Evolutionary conservation across 2,329 filamentous ascomycete genomes (phyloP).

Genomic region (Ophiostoma pallidulum): DNA sequence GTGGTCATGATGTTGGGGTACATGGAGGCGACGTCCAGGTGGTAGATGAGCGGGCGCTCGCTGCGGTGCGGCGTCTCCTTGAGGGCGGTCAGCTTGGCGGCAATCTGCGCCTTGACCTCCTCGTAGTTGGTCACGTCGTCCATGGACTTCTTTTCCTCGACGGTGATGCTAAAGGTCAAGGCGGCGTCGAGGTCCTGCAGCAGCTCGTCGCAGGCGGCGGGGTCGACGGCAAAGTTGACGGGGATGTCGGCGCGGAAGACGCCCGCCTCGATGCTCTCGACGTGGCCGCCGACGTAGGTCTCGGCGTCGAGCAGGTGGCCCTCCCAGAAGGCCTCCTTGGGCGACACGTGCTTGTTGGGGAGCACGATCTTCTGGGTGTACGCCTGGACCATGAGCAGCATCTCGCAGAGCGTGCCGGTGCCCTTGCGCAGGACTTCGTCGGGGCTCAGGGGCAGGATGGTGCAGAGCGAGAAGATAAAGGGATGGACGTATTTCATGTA

Average conservation of each 20-base stretch:
- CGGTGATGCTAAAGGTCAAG: slow-evolving; percentile 73
- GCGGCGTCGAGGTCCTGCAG: slow-evolving; percentile 79
- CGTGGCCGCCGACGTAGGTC: slow-evolving; percentile 96
- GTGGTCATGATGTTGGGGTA: slow-evolving; percentile 99
- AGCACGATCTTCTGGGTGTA: slow-evolving; percentile 86
- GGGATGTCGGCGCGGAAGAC: slow-evolving; percentile 95
- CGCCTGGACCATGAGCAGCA: slow-evolving; percentile 98
- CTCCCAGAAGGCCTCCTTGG: slow-evolving; percentile 91
- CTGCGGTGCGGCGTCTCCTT: slow-evolving; percentile 75
- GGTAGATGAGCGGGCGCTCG: slow-evolving; percentile 88
- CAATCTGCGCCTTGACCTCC: slow-evolving; percentile 76
- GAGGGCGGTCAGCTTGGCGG: slow-evolving; percentile 57
- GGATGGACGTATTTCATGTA: slow-evolving; percentile 99
- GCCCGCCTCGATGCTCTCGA: slow-evolving; percentile 97
- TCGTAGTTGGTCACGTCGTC: slow-evolving; percentile 75
- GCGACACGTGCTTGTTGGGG: slow-evolving; percentile 90
- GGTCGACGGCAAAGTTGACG: slow-evolving; percentile 85
- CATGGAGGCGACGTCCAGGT: slow-evolving; percentile 98
- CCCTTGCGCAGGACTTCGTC: slow-evolving; percentile 92
- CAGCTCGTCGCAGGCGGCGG: slow-evolving; percentile 81
- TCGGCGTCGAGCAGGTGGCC: slow-evolving; percentile 93
- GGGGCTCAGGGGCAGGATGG: slow-evolving; percentile 84
- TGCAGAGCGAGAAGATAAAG: slow-evolving; percentile 97
- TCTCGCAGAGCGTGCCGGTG: slow-evolving; percentile 97
- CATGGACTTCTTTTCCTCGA: slow-evolving; percentile 74